These are phyloP conservation scores for Kodamaea lidongshanica DNA, from an alignment of 805 yeast species.

Conservation along the genomic window DNA sequence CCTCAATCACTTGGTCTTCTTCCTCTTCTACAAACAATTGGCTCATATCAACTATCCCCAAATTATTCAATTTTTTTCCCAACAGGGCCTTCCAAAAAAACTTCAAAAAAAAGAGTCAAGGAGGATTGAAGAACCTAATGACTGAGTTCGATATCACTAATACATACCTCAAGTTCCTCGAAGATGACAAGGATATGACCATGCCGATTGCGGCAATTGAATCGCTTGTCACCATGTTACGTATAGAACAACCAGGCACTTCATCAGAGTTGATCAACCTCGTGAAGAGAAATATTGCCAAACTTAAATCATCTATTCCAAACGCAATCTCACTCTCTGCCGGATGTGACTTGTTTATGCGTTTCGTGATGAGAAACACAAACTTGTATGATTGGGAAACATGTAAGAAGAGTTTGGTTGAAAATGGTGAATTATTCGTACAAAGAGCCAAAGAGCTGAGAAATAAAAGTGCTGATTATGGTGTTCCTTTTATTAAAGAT, in stretches of 20 bases:
- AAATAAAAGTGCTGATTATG: constrained; percentile 78
- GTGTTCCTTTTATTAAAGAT: constrained; percentile 84
- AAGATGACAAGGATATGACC: constrained; percentile 92
- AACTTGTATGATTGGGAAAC: constrained; percentile 94
- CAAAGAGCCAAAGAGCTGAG: constrained; percentile 89
- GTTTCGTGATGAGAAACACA: constrained; percentile 85
- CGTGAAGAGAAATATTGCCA: constrained; percentile 68
- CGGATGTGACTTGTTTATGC: constrained; percentile 93
- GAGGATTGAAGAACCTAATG: no score
- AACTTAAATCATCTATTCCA: constrained; percentile 70
- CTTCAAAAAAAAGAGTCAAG: background rate
- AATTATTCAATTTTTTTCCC: no score
- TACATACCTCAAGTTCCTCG: constrained; percentile 72
- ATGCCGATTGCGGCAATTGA: constrained; percentile 99
- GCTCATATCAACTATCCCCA: no score
- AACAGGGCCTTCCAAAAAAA: no score
- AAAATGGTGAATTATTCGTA: constrained; percentile 87
- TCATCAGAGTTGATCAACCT: constrained; percentile 86
- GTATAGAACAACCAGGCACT: constrained; percentile 82
- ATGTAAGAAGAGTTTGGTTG: constrained; percentile 80
- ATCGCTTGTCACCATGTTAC: constrained; percentile 76
- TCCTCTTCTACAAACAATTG: constrained; percentile 11
- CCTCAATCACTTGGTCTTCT: constrained; percentile 16
- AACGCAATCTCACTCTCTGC: constrained; percentile 93
- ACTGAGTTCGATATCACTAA: constrained; percentile 77